phyloP scores from a whole-genome alignment of 1,284 basidiomycete species.

The Pseudozyma thailandica region DNA sequence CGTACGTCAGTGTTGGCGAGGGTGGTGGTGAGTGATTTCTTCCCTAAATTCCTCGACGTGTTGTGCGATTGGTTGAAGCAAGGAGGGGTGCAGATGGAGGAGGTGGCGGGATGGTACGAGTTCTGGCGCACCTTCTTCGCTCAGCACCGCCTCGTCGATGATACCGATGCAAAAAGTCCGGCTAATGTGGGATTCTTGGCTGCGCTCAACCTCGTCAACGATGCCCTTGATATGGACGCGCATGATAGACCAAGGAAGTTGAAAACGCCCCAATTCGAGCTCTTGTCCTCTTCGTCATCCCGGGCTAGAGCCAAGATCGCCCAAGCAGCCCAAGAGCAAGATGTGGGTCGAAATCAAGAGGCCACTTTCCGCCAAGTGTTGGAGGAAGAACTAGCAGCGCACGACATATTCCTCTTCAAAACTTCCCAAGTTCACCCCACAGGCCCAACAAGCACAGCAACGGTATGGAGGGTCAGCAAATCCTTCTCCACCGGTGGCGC shows the following conservation, averaged over 20 bases:
- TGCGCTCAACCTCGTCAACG: slow-evolving; percentile 90
- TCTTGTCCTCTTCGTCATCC: slow-evolving; percentile 8
- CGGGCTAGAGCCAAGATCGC: neutral
- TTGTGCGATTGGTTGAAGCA: slow-evolving; percentile 90
- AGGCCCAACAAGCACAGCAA: slow-evolving; percentile 84
- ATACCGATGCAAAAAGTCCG: neutral
- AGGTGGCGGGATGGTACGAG: slow-evolving; percentile 86
- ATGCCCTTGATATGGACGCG: slow-evolving; percentile 78
- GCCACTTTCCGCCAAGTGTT: slow-evolving; percentile 86
- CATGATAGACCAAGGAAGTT: slow-evolving; percentile 24
- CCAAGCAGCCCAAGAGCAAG: neutral
- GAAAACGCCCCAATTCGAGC: slow-evolving; percentile 76
- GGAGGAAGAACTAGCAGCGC: slow-evolving; percentile 82
- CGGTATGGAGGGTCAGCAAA: slow-evolving; percentile 71
- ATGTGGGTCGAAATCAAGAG: neutral
- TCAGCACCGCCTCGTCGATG: slow-evolving; percentile 71
- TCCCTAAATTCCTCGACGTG: slow-evolving; percentile 94
- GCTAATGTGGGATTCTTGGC: slow-evolving; percentile 78
- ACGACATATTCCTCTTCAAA: slow-evolving; percentile 88
- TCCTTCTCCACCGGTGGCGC: neutral
- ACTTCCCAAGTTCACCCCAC: slow-evolving; percentile 81
- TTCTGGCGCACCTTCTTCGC: slow-evolving; percentile 88
- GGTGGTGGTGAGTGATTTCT: slow-evolving; percentile 81
- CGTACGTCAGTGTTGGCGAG: slow-evolving; percentile 69
- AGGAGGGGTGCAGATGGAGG: slow-evolving; percentile 82